A percentile compares a stretch with the other conserved stretches of the same genome.
Conservation (phyloP, 1,139 yeast species). For the Hyphopichia wangnamkhiaoensis region DNA sequence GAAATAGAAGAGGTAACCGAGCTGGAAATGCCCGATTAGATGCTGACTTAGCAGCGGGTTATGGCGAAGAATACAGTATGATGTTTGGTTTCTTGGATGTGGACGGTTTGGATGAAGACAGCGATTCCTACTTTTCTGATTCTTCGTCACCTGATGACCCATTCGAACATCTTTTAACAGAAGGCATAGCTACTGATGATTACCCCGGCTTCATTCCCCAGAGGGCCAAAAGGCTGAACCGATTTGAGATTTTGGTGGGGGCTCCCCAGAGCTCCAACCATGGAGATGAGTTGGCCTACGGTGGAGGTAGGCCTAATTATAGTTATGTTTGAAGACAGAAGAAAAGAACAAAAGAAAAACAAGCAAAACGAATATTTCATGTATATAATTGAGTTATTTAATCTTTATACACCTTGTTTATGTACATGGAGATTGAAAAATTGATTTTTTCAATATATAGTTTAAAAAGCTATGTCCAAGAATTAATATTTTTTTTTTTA, state of each 20-base stretch:
- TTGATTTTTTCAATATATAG: neutral
- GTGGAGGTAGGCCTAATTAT: neutral
- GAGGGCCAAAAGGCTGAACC: too few species aligned
- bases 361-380: too few species aligned
- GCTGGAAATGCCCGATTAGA: neutral
- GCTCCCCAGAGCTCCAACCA: neutral
- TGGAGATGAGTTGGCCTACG: neutral
- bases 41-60: constrained; percentile 4
- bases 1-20: constrained; percentile 1
- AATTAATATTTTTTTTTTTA: too few species aligned
- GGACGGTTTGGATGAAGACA: constrained; percentile 10
- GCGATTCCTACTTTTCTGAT: neutral
- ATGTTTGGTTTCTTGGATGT: neutral
- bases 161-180: neutral
- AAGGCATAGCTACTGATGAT: neutral
- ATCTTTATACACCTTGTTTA: too few species aligned
- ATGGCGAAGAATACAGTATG: neutral
- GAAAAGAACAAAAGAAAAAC: too few species aligned
- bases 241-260: neutral
- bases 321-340: neutral
- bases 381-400: too few species aligned
- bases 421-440: too few species aligned
- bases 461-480: neutral
- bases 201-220: too few species aligned
- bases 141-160: neutral